These are phyloP conservation scores for Pseudozyma sp. DNA, from an alignment of 1,284 basidiomycete genomes.

Conservation along the genomic window DNA sequence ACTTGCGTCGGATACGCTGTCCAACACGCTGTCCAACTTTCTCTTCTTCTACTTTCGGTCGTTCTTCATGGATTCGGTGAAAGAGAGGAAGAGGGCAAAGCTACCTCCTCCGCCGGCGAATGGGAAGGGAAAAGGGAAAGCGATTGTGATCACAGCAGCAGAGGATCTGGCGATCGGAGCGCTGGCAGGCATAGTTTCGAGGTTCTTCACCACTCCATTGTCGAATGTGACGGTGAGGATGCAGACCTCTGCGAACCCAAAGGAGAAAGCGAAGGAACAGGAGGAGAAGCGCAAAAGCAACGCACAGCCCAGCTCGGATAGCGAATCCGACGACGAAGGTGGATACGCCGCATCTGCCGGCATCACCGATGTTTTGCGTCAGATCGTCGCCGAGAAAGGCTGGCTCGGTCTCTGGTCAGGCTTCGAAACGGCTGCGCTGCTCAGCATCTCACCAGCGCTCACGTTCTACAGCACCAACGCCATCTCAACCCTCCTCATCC, in stretches of 20 bases:
- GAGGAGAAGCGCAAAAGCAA: conserved; percentile 3
- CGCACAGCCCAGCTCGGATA: conserved; percentile 35
- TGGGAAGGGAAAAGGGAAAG: conserved; percentile 21
- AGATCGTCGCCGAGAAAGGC: conserved; percentile 69
- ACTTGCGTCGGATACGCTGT: conserved; percentile 69
- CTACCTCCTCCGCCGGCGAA: conserved; percentile 13
- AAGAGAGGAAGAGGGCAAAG: conserved; percentile 31
- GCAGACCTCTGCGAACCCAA: conserved; percentile 66
- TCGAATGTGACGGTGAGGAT: conserved; percentile 71
- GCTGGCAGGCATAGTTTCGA: conserved; percentile 70
- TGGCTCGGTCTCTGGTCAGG: conserved; percentile 69
- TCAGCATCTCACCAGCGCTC: conserved; percentile 69
- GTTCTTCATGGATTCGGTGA: conserved; percentile 46
- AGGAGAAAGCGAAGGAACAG: conserved; percentile 29
- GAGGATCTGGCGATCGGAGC: conserved; percentile 71
- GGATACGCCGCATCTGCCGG: conserved; percentile 61
- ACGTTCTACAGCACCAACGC: conserved; percentile 69
- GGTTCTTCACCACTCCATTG: conserved; percentile 71
- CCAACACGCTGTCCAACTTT: conserved; percentile 69
- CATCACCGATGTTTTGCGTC: conserved; percentile 59
- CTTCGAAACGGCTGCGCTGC: conserved; percentile 66
- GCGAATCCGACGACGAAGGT: conserved; percentile 63
- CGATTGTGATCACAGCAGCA: conserved; percentile 59
- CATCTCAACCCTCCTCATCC: conserved; percentile 60
- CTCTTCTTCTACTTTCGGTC: conserved; percentile 62